Percentiles rank a stretch among this genome's conserved stretches.
phyloP scores from a whole-genome alignment of 2,329 filamentous ascomycete genomes.

The Trichoderma semiorbis region DNA sequence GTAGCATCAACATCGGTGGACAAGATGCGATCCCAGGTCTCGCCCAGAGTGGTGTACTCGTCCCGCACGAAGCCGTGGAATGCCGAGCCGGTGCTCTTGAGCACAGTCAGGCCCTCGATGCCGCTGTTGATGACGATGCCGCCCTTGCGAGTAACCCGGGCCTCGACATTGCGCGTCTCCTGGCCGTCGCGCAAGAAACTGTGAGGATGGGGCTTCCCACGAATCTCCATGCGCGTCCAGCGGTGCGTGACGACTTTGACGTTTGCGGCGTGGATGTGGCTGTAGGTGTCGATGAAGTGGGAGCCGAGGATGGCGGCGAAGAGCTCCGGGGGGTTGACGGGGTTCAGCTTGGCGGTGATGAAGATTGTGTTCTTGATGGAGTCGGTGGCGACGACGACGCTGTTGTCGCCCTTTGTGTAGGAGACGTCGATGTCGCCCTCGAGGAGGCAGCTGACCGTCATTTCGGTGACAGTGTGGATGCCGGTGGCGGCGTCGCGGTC shows the following conservation, averaged over 20 bases:
- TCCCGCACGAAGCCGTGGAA: constrained; percentile 94
- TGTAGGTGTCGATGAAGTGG: constrained; percentile 86
- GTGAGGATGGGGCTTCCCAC: constrained; percentile 89
- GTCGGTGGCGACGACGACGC: constrained; percentile 91
- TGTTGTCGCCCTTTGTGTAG: constrained; percentile 93
- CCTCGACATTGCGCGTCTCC: constrained; percentile 82
- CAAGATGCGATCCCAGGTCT: constrained; percentile 93
- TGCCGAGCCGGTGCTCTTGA: constrained; percentile 94
- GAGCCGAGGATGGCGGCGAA: constrained; percentile 80
- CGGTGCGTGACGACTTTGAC: constrained; percentile 79
- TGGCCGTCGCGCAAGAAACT: constrained; percentile 88
- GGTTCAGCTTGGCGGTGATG: constrained; percentile 90
- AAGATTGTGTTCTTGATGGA: constrained; percentile 98
- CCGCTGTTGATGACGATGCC: constrained; percentile 75
- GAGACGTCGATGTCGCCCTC: constrained; percentile 88
- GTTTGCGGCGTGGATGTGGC: constrained; percentile 82
- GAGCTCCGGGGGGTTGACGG: constrained; percentile 88
- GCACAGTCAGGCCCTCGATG: constrained; percentile 77
- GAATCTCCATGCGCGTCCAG: constrained; percentile 85
- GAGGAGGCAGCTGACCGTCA: constrained; percentile 89
- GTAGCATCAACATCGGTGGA: constrained; percentile 85
- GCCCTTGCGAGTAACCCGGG: constrained; percentile 60
- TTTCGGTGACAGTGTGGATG: constrained; percentile 83
- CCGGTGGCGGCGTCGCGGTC: constrained; percentile 73
- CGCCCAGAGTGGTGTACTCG: constrained; percentile 85